Conservation (phyloP, 495 filamentous ascomycete genomes). For the Astrocystis sublimbata region DNA sequence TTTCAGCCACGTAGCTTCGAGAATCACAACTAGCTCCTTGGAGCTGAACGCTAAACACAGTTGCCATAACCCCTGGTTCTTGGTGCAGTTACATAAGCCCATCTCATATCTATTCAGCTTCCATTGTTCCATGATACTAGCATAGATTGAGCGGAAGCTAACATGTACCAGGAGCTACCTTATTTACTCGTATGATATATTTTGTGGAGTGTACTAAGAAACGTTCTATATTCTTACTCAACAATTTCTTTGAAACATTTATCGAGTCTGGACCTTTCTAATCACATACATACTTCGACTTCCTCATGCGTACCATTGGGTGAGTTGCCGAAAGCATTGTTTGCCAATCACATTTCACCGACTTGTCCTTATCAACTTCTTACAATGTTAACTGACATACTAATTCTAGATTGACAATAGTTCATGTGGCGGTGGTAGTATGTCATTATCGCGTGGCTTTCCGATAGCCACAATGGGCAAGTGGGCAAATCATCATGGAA, state of each 20-base stretch:
- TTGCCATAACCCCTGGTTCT: background rate
- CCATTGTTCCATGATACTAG: background rate
- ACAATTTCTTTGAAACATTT: background rate
- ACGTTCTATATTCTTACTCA: background rate
- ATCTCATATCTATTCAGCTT: background rate
- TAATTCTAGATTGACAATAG: no score
- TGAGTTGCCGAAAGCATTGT: background rate
- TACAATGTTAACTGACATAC: no score
- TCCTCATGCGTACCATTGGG: background rate
- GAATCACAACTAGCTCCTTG: background rate
- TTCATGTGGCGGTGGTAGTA: no score
- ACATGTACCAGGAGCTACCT: background rate
- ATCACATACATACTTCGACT: background rate
- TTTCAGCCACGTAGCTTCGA: slow-evolving; percentile 1
- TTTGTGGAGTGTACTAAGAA: background rate
- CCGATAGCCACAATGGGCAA: no score
- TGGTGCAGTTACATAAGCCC: background rate
- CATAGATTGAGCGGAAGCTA: background rate
- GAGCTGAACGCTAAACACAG: background rate
- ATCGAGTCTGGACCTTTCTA: background rate
- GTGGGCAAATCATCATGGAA: no score
- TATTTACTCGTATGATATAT: background rate
- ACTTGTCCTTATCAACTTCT: no score
- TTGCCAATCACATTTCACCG: no score
- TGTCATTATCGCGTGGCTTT: no score